Percentiles rank a stretch among this genome's conserved stretches.
Evolutionary conservation across 148 eudicot genomes (phyloP).

Genomic region (Nyssa sinensis): DNA sequence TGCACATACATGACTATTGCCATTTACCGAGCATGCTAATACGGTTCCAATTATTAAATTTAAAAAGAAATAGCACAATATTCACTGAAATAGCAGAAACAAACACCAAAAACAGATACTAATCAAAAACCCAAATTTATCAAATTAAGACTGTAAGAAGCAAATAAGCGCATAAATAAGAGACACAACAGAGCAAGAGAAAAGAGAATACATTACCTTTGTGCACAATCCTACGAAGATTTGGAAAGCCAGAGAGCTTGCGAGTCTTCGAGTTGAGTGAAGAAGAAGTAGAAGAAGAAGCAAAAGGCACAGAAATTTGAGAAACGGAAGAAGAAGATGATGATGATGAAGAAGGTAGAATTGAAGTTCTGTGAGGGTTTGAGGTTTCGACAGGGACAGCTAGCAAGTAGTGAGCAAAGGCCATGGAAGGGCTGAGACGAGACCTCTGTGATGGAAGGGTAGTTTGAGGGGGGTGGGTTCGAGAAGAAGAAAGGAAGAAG

Average conservation of each 20-base stretch:
- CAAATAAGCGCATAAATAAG: neutral
- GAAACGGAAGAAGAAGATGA: conserved; percentile 1
- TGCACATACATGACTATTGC: neutral
- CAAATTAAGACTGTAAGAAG: neutral
- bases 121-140: neutral
- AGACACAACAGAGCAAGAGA: neutral
- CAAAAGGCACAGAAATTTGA: conserved; percentile 3
- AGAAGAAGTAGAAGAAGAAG: conserved; percentile 19
- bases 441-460: neutral
- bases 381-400: conserved; percentile 24
- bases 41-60: neutral
- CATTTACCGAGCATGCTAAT: neutral
- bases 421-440: conserved; percentile 17
- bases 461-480: neutral
- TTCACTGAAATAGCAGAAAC: neutral
- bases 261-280: conserved; percentile 12
- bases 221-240: conserved; percentile 12
- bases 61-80: neutral
- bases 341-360: conserved; percentile 2
- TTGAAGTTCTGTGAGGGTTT: conserved; percentile 10
- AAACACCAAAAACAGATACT: neutral
- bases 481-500: neutral
- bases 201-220: conserved; percentile 25
- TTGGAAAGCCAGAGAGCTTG: conserved; percentile 23
- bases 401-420: conserved; percentile 17